These are phyloP conservation scores for Huntiella decipiens DNA, from an alignment of 2,329 filamentous ascomycete species.

Conservation along the genomic window DNA sequence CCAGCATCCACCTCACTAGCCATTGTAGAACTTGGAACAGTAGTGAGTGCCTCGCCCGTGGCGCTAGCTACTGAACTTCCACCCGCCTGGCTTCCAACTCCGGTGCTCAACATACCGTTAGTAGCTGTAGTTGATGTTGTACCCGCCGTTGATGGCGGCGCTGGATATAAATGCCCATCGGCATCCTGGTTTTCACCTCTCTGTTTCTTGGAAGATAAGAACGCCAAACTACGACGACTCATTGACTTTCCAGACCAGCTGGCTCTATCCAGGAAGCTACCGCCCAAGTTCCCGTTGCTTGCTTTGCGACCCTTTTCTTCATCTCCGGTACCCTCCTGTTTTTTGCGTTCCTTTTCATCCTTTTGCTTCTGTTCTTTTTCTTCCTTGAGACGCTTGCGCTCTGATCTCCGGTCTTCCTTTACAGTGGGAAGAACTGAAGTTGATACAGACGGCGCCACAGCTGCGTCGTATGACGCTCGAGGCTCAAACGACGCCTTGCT, in stretches of 20 bases:
- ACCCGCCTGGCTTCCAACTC: background rate
- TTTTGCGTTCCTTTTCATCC: constrained; percentile 6
- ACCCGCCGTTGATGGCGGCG: background rate
- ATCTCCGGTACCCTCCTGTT: background rate
- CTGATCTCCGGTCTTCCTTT: constrained; percentile 24
- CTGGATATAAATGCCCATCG: background rate
- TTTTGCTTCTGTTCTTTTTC: constrained; percentile 33
- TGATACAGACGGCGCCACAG: background rate
- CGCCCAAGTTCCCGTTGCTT: constrained; percentile 26
- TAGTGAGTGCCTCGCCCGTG: background rate
- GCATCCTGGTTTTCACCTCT: background rate
- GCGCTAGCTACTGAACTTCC: background rate
- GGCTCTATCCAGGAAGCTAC: constrained; percentile 42
- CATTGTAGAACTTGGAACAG: background rate
- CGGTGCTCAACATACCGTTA: background rate
- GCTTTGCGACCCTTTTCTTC: constrained; percentile 5
- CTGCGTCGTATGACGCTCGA: background rate
- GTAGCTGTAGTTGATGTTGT: constrained; percentile 1
- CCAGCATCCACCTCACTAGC: background rate
- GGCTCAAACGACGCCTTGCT: background rate
- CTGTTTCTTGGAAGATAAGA: constrained; percentile 32
- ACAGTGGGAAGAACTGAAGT: constrained; percentile 2
- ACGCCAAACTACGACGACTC: constrained; percentile 54
- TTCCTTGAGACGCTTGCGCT: constrained; percentile 16
- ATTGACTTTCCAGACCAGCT: constrained; percentile 60